These are phyloP conservation scores for Stropharia rugosoannulata DNA, from an alignment of 768 basidiomycete genomes.

Conservation along the genomic window DNA sequence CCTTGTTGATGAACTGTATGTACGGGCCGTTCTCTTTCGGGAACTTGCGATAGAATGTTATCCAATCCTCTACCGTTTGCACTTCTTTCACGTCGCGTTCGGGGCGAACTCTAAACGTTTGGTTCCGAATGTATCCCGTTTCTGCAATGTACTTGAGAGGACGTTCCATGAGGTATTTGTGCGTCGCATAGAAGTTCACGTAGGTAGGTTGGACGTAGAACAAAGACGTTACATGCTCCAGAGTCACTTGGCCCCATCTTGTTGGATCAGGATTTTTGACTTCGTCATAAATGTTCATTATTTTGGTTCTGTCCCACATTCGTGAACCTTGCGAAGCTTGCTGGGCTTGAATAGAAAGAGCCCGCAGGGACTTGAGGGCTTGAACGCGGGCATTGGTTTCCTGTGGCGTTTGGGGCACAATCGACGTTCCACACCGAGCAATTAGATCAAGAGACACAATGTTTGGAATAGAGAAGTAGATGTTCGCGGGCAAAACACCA, in stretches of 20 bases:
- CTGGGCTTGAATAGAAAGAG: conserved; percentile 1
- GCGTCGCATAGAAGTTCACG: conserved; percentile 45
- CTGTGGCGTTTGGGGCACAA: not conserved
- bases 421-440: not conserved
- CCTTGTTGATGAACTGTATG: conserved; percentile 16
- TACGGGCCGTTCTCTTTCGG: conserved; percentile 2
- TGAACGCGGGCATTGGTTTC: conserved; percentile 1
- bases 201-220: conserved; percentile 34
- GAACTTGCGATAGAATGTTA: conserved; percentile 25
- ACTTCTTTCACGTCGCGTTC: conserved; percentile 52
- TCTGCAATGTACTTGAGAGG: conserved; percentile 53
- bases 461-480: conserved; percentile 3
- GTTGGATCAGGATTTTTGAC: conserved; percentile 45
- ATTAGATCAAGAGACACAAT: not conserved
- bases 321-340: conserved; percentile 17
- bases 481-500: not conserved
- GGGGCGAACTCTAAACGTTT: conserved; percentile 66
- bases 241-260: conserved; percentile 56
- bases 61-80: conserved; percentile 46
- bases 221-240: conserved; percentile 49
- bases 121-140: conserved; percentile 42
- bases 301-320: conserved; percentile 21
- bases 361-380: not conserved
- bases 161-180: conserved; percentile 63
- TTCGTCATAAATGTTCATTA: conserved; percentile 40